phyloP scores from a whole-genome alignment of 257 asterid genomes.

The Solanum chiquidenum region DNA sequence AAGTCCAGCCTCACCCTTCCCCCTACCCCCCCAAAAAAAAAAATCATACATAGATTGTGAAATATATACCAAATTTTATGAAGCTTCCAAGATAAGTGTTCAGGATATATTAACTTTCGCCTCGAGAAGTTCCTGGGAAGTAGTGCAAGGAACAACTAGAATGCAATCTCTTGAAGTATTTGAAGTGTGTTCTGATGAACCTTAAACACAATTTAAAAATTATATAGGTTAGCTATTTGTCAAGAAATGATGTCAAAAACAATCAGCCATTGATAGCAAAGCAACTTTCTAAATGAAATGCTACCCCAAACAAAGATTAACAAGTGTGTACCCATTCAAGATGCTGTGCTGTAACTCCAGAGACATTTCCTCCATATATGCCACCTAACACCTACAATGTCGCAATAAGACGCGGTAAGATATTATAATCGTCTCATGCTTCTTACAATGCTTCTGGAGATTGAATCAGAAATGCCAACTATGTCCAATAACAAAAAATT shows the following conservation, averaged over 20 bases:
- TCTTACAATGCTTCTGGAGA: neutral
- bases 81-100: neutral
- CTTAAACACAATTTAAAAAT: conserved; percentile 30
- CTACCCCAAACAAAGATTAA: neutral
- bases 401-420: conserved; percentile 11
- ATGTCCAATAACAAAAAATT: neutral
- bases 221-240: neutral
- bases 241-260: neutral
- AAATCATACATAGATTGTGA: neutral
- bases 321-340: conserved; percentile 65
- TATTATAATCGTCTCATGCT: neutral
- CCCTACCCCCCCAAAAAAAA: neutral
- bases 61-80: neutral
- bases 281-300: neutral
- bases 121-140: neutral
- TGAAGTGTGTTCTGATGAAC: conserved; percentile 94
- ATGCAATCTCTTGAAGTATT: conserved; percentile 92
- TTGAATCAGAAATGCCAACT: neutral
- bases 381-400: conserved; percentile 75
- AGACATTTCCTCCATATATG: conserved; percentile 62
- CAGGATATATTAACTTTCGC: neutral
- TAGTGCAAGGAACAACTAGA: conserved; percentile 25
- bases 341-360: conserved; percentile 90
- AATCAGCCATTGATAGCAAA: neutral
- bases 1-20: neutral